A percentile compares a stretch with the other conserved stretches of the same genome.
Conservation (phyloP, 257 asterid genomes). For the Cordia subcordata region DNA sequence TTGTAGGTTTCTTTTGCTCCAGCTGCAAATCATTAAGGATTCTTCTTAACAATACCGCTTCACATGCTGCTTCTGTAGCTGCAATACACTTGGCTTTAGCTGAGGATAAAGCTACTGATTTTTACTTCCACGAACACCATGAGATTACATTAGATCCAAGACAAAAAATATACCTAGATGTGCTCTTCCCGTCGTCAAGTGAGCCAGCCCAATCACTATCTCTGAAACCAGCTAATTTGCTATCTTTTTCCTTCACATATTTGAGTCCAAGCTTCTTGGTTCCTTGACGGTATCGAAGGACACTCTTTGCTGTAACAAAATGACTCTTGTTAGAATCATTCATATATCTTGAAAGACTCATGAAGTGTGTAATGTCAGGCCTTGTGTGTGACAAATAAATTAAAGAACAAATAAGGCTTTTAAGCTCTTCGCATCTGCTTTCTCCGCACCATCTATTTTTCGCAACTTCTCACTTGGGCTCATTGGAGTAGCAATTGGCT, state of each 20-base stretch:
- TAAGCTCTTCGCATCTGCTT: background rate
- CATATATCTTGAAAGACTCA: conserved; percentile 5
- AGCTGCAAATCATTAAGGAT: too few relatives aligned
- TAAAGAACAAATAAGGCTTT: background rate
- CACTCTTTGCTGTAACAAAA: background rate
- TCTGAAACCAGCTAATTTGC: background rate
- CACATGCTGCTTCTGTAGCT: background rate
- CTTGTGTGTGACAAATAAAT: conserved; percentile 1
- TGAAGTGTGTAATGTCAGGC: background rate
- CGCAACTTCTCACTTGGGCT: background rate
- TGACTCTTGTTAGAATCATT: too few relatives aligned
- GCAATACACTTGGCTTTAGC: background rate
- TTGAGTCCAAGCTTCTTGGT: background rate
- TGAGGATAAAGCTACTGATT: background rate
- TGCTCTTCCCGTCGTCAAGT: background rate
- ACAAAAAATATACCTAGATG: background rate
- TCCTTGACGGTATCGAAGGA: background rate
- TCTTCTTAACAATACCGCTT: background rate
- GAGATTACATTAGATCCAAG: background rate
- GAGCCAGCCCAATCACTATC: conserved; percentile 3
- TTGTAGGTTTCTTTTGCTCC: too few relatives aligned
- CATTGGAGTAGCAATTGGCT: background rate
- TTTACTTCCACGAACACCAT: background rate
- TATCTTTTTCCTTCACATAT: background rate
- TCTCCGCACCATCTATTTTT: background rate